These are phyloP conservation scores for Candida ulmi DNA, from an alignment of 805 yeast species.

Conservation along the genomic window DNA sequence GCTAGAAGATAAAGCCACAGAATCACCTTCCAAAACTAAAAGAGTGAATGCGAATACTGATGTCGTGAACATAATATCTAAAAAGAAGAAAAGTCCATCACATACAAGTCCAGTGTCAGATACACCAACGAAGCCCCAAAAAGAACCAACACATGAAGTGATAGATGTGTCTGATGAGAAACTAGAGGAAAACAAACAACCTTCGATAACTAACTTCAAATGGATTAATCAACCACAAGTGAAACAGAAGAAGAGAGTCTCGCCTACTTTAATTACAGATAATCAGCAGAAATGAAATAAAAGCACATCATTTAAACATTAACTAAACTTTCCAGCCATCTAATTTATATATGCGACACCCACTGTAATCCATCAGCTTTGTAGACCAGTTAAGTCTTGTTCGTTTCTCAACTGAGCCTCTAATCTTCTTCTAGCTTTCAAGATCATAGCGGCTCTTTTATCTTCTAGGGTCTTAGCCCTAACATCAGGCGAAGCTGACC, in stretches of 20 bases:
- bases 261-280: constrained; percentile 9
- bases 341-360: too few species aligned
- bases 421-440: constrained; percentile 57
- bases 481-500: constrained; percentile 39
- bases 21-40: too few species aligned
- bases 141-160: constrained; percentile 1
- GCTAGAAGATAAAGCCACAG: constrained; percentile 2
- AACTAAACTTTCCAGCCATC: too few species aligned
- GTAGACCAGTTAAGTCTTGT: constrained; percentile 16
- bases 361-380: constrained; percentile 1
- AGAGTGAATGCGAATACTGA: neutral
- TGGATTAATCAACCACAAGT: constrained; percentile 7
- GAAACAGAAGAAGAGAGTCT: constrained; percentile 26
- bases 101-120: too few species aligned
- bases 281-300: neutral
- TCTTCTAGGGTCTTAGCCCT: constrained; percentile 39
- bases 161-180: neutral
- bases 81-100: neutral
- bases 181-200: too few species aligned
- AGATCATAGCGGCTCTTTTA: constrained; percentile 52
- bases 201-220: too few species aligned
- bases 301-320: too few species aligned
- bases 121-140: too few species aligned
- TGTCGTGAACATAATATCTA: constrained; percentile 1
- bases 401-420: constrained; percentile 27